Conservation (phyloP, 179 eudicot species). For the Beta corolliflora region DNA sequence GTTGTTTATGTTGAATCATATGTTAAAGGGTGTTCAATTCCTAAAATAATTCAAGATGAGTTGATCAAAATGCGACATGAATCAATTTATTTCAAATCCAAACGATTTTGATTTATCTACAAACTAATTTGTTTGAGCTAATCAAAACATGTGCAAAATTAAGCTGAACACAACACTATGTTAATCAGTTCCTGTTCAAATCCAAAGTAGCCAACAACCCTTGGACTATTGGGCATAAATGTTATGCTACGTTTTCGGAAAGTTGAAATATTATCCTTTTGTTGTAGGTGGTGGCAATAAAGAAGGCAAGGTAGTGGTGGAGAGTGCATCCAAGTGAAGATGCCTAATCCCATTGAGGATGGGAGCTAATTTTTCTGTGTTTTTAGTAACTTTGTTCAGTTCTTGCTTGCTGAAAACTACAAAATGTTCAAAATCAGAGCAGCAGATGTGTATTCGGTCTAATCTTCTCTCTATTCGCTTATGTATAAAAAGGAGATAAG, state of each 20-base stretch:
- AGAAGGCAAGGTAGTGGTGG: conserved; percentile 43
- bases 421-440: conserved; percentile 20
- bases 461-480: conserved; percentile 12
- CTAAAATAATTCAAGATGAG: no score
- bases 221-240: no score
- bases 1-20: not conserved
- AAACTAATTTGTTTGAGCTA: no score
- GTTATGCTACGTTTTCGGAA: not conserved
- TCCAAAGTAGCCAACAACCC: no score
- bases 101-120: no score
- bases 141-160: no score
- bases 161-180: no score
- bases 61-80: no score
- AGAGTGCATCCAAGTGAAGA: conserved; percentile 35
- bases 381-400: conserved; percentile 20
- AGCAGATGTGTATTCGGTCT: conserved; percentile 32
- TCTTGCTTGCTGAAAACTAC: conserved; percentile 17
- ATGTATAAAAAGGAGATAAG: conserved; percentile 32
- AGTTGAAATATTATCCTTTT: not conserved
- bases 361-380: conserved; percentile 10
- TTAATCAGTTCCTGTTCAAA: no score
- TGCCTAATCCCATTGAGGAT: conserved; percentile 6
- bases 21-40: no score
- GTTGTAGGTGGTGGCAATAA: conserved; percentile 48
- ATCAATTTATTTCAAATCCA: no score